Evolutionary conservation across 2,329 filamentous ascomycete genomes (phyloP).

Genomic region (Aureobasidium namibiae): DNA sequence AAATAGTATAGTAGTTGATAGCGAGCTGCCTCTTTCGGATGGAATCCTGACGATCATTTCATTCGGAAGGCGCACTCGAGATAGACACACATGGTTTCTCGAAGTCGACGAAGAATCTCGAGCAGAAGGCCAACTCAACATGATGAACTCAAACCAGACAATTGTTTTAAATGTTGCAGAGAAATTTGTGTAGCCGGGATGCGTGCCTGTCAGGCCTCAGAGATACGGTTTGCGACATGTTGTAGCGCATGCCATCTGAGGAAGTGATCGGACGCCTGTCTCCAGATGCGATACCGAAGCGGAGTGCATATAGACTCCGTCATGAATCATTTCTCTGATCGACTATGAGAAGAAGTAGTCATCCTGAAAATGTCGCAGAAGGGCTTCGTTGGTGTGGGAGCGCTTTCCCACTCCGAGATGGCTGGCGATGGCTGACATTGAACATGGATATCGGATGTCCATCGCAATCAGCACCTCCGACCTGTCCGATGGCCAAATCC

Average conservation of each 20-base stretch:
- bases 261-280: not conserved
- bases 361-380: not conserved
- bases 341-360: not conserved
- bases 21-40: constrained; percentile 7
- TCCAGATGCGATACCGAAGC: not conserved
- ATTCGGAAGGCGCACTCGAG: not conserved
- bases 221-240: not conserved
- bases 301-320: not conserved
- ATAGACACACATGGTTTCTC: not conserved
- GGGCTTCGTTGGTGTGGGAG: no score
- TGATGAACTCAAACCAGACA: not conserved
- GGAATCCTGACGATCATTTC: not conserved
- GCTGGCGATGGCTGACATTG: not conserved
- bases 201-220: not conserved
- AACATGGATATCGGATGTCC: not conserved
- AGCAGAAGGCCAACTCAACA: no score
- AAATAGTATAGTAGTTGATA: not conserved
- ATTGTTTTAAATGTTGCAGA: not conserved
- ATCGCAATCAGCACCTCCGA: not conserved
- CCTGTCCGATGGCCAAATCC: not conserved
- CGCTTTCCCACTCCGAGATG: not conserved
- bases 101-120: not conserved
- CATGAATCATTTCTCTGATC: not conserved
- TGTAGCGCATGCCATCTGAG: not conserved
- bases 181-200: not conserved